Evolutionary conservation across 306 rosid genomes (phyloP).

Genomic region (Fragaria nilgerrensis): DNA sequence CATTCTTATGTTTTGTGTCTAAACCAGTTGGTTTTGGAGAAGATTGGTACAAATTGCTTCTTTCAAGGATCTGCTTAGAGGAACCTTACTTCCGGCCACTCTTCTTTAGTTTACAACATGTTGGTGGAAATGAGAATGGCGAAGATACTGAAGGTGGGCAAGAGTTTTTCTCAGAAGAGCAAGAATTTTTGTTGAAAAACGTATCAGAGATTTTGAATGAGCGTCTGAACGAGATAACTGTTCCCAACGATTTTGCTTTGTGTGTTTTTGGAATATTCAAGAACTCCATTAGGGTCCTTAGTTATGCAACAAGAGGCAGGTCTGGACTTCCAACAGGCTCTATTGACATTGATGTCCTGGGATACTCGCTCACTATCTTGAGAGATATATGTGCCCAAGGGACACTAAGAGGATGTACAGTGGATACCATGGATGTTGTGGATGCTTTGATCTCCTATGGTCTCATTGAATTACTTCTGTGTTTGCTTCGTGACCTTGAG

Average conservation of each 20-base stretch:
- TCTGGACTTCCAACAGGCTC: conserved; percentile 67
- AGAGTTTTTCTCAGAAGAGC: conserved; percentile 42
- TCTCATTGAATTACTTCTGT: conserved; percentile 48
- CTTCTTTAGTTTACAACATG: conserved; percentile 37
- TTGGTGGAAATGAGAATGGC: conserved; percentile 21
- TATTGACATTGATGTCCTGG: conserved; percentile 47
- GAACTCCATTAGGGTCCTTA: conserved; percentile 37
- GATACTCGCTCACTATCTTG: conserved; percentile 67
- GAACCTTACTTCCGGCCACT: conserved; percentile 46
- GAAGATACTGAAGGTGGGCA: conserved; percentile 20
- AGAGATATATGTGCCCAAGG: conserved; percentile 68
- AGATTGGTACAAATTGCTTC: conserved; percentile 68
- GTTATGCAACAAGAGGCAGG: conserved; percentile 30
- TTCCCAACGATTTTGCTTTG: conserved; percentile 42
- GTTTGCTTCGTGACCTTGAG: conserved; percentile 62
- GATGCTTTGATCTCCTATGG: conserved; percentile 50
- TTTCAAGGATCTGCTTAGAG: conserved; percentile 66
- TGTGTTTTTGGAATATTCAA: conserved; percentile 58
- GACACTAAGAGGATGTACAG: conserved; percentile 22
- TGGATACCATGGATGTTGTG: conserved; percentile 39
- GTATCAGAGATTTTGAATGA: conserved; percentile 55
- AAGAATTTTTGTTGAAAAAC: conserved; percentile 49
- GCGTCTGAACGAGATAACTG: conserved; percentile 34
- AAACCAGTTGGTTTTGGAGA: conserved; percentile 63
- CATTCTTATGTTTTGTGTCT: background rate